Evolutionary conservation across 2,329 filamentous ascomycete genomes (phyloP).

Genomic region (Neopestalotiopsis sp.): DNA sequence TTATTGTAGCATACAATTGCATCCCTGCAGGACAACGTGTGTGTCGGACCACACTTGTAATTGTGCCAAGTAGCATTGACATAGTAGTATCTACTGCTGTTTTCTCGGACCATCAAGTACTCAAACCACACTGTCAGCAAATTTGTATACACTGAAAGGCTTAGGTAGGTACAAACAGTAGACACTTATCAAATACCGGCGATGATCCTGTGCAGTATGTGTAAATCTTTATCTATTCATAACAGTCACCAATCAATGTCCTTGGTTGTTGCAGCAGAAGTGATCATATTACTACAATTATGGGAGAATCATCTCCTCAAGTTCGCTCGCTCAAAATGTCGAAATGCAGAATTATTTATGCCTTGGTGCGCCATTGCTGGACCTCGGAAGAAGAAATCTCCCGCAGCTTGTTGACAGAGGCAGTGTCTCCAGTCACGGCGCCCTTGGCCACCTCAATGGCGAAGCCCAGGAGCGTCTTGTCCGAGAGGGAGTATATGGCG

Average conservation of each 20-base stretch:
- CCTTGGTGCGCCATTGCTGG: constrained; percentile 55
- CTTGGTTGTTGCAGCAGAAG: background rate
- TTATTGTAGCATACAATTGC: background rate
- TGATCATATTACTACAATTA: background rate
- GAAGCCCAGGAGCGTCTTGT: constrained; percentile 67
- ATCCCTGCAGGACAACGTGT: background rate
- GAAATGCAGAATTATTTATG: background rate
- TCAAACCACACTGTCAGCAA: too few species aligned
- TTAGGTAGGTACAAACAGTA: too few species aligned
- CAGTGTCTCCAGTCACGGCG: constrained; percentile 71
- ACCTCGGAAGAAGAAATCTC: constrained; percentile 74
- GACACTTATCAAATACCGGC: too few species aligned
- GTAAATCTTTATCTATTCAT: too few species aligned
- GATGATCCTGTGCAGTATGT: too few species aligned
- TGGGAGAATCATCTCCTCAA: background rate
- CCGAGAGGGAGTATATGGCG: constrained; percentile 71
- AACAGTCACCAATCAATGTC: background rate
- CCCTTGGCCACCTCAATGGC: constrained; percentile 78
- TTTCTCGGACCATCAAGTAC: too few species aligned
- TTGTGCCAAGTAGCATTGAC: too few species aligned
- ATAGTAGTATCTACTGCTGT: too few species aligned
- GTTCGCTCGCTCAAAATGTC: background rate
- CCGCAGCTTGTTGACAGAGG: constrained; percentile 76
- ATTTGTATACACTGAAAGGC: too few species aligned
- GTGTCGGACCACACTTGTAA: background rate